Evolutionary conservation across 345 rosid genomes (phyloP).

Genomic region (Reutealis trisperma): DNA sequence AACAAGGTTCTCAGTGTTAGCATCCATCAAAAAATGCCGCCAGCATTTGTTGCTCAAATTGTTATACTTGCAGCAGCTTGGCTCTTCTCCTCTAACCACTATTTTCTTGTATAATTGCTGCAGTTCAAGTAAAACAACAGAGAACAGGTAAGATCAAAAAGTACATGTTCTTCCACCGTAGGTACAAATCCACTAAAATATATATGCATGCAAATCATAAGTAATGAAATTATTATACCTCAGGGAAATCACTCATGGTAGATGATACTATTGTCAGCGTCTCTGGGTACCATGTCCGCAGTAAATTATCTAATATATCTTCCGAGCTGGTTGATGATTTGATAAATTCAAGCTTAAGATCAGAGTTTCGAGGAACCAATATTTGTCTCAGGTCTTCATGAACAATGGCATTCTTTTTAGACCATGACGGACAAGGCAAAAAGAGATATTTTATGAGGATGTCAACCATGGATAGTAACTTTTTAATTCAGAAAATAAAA

Average conservation of each 20-base stretch:
- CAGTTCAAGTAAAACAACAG: constrained; percentile 10
- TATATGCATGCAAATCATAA: not conserved
- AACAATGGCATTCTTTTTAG: constrained; percentile 28
- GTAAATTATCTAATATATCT: constrained; percentile 27
- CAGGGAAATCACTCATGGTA: constrained; percentile 23
- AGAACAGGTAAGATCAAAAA: not conserved
- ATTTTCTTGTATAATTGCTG: constrained; percentile 23
- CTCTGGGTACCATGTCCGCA: constrained; percentile 32
- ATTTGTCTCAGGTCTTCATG: constrained; percentile 33
- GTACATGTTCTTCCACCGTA: not conserved
- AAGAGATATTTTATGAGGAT: not conserved
- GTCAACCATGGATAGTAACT: not conserved
- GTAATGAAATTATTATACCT: constrained; percentile 30
- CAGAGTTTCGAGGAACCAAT: constrained; percentile 15
- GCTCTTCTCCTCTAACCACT: constrained; percentile 16
- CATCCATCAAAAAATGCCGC: constrained; percentile 39
- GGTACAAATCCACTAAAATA: not conserved
- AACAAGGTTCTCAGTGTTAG: constrained; percentile 14
- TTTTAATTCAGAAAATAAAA: not conserved
- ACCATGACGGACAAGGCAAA: not conserved
- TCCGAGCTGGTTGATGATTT: constrained; percentile 27
- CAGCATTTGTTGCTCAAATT: constrained; percentile 35
- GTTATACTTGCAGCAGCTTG: constrained; percentile 35
- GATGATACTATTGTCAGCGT: constrained; percentile 22
- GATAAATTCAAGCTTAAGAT: constrained; percentile 32